Evolutionary conservation across 2,329 filamentous ascomycete species (phyloP), one percentile per base, ranked within the genome.

Genomic region (Myriosclerotinia curreyana): DNA sequence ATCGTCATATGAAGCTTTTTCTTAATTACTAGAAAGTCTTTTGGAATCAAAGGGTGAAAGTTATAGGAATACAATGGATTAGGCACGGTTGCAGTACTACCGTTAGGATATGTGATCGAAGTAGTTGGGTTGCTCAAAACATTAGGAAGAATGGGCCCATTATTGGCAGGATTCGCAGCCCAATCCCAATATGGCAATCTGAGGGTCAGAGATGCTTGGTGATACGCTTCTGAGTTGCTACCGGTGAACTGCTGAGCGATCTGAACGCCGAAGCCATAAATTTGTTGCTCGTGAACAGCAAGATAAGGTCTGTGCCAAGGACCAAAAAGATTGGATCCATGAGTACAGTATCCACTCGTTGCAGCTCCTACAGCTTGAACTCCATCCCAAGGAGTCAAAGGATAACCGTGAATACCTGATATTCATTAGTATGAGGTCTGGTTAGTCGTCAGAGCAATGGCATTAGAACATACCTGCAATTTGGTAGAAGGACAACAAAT

Each of bases 261-360:
- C 50, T 74, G 70, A 25, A 76, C 68, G 84, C 79, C 66, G 8
- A 60, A 68, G 63, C 71, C 74, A n/a, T 79, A 68, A 7, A 76
- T 69, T 76, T 79, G 77, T 76, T 79, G 82, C 76, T 88, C 80
- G 67, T 78, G 84, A 12, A 88, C 75, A 11, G 83, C 79, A 65
- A 94, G 79, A 75, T 94, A 95, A 0, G 91, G 89, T 56, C 91
- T 85, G 79, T 96, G 91, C 91, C 91, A 96, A 51, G 87, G 83
- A 52, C 88, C 84, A 73, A 96, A 94, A 25, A 95, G 78, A 50
- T 87, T 84, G 1, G 88, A 90, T 25, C 81, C 83, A 76, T 96
- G 91, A 22, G 84, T 83, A 74, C 91, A 95, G 75, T 92, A 86
- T 22, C 91, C 91, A 75, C 95, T 92, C 69, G 95, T 90, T 15